A percentile compares a stretch with the other conserved stretches of the same genome.
phyloP scores from a whole-genome alignment of 192 early-diverging fungal species.

The Linnemannia zychae region DNA sequence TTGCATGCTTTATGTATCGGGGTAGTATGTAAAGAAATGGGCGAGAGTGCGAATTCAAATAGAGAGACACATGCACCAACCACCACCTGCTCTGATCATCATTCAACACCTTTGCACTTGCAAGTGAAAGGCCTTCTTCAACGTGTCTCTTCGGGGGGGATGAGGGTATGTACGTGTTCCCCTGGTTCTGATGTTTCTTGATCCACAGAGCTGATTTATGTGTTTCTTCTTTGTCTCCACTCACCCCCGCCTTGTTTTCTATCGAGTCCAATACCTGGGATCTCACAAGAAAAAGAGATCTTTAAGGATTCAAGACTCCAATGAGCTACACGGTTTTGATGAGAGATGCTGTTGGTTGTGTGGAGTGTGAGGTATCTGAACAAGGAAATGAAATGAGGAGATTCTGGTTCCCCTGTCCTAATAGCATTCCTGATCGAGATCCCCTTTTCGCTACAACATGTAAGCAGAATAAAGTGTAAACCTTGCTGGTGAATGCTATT shows the following conservation, averaged over 20 bases:
- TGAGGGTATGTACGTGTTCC: too few relatives aligned
- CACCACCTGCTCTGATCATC: not conserved
- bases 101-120: not conserved
- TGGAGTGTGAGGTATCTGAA: not conserved
- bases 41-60: not conserved
- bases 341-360: not conserved
- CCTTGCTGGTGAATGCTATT: not conserved
- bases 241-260: not conserved
- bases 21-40: conserved; percentile 1
- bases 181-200: not conserved
- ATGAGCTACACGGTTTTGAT: not conserved
- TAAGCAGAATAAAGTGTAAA: not conserved
- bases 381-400: not conserved
- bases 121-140: too few relatives aligned
- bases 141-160: too few relatives aligned
- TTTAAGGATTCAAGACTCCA: not conserved
- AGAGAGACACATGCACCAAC: not conserved
- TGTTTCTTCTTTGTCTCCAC: not conserved
- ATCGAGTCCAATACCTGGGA: not conserved
- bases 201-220: not conserved
- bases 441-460: not conserved
- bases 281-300: not conserved
- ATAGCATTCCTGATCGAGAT: not conserved
- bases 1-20: not conserved
- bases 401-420: not conserved